These are phyloP conservation scores for Quercus engelmannii DNA, from an alignment of 306 rosid genomes.

Conservation along the genomic window DNA sequence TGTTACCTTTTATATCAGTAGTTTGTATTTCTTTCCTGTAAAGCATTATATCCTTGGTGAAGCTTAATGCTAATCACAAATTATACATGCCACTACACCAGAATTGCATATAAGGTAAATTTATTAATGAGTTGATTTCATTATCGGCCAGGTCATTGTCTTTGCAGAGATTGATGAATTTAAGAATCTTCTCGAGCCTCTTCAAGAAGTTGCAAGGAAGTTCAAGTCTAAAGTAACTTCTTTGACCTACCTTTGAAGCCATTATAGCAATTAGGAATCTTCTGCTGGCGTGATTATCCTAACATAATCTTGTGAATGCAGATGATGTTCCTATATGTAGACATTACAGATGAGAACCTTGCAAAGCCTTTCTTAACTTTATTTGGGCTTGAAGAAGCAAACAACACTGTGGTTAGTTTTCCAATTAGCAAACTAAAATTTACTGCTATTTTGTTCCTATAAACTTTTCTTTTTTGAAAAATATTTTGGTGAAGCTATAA, in stretches of 20 bases:
- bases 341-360: slow-evolving; percentile 74
- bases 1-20: neutral
- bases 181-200: slow-evolving; percentile 54
- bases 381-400: slow-evolving; percentile 87
- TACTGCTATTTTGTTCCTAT: slow-evolving; percentile 2
- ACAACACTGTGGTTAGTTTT: slow-evolving; percentile 65
- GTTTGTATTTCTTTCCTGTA: neutral
- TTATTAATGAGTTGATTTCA: neutral
- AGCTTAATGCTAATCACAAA: neutral
- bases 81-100: neutral
- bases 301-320: slow-evolving; percentile 36
- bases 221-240: slow-evolving; percentile 74
- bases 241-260: slow-evolving; percentile 18
- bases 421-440: slow-evolving; percentile 10
- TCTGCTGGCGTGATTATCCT: slow-evolving; percentile 12
- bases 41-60: neutral
- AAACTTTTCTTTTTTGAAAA: neutral
- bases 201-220: slow-evolving; percentile 73
- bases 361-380: slow-evolving; percentile 86
- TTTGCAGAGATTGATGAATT: slow-evolving; percentile 53
- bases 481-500: neutral
- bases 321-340: slow-evolving; percentile 69
- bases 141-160: slow-evolving; percentile 59
- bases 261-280: slow-evolving; percentile 12
- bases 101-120: neutral